These are phyloP conservation scores for Linnemannia exigua DNA, from an alignment of 192 early-diverging fungal species.

Conservation along the genomic window DNA sequence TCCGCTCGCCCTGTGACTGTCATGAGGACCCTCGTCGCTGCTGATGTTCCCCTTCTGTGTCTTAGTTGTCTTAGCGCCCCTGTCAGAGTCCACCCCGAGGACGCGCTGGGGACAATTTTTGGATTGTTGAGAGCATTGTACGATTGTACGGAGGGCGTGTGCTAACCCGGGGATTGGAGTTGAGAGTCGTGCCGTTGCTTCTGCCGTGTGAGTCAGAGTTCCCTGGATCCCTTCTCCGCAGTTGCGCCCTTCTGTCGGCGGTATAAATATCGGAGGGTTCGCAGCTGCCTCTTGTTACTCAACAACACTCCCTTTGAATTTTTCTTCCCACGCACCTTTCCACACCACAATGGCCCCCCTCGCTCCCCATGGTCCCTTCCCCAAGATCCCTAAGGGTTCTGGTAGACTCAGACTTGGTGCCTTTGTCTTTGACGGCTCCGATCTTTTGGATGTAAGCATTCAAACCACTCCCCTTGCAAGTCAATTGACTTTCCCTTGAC, in stretches of 20 bases:
- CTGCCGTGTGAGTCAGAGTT: neutral
- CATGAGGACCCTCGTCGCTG: too few relatives aligned
- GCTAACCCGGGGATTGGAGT: neutral
- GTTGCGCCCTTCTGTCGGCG: neutral
- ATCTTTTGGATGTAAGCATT: slow-evolving; percentile 45
- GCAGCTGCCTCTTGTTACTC: neutral
- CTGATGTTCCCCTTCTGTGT: neutral
- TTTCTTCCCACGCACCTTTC: neutral
- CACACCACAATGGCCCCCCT: slow-evolving; percentile 9
- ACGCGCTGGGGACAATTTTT: neutral
- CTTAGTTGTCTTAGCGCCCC: neutral
- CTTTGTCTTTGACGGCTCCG: slow-evolving; percentile 45
- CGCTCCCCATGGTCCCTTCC: slow-evolving; percentile 39
- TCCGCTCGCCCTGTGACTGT: neutral
- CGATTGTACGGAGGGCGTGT: too few relatives aligned
- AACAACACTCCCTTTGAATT: neutral
- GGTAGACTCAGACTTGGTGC: slow-evolving; percentile 30
- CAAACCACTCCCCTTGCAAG: neutral
- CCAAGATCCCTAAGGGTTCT: slow-evolving; percentile 34
- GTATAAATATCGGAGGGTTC: neutral
- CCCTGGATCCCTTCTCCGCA: neutral
- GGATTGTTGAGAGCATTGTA: too few relatives aligned
- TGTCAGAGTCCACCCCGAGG: neutral
- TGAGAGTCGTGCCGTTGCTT: neutral
- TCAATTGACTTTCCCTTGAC: neutral